Evolutionary conservation across 176 grass and related monocot genomes (phyloP).

Genomic region (Rhynchospora tenuis): DNA sequence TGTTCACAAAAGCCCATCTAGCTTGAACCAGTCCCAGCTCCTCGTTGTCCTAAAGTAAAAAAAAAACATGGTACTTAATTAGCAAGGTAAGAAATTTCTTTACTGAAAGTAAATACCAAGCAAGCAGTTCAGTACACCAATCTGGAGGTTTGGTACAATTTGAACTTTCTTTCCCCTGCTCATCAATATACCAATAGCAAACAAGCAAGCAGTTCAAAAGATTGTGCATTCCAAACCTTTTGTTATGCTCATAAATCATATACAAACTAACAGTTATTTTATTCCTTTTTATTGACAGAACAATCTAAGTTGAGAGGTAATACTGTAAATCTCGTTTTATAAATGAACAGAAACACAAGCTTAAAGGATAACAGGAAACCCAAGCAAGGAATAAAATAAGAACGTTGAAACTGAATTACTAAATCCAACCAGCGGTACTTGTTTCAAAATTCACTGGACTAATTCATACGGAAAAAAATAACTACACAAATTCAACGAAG

Average conservation of each 20-base stretch:
- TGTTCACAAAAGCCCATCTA: slow-evolving; percentile 49
- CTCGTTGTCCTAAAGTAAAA: slow-evolving; percentile 29
- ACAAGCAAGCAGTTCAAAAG: background rate
- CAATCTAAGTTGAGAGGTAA: background rate
- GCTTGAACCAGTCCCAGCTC: slow-evolving; percentile 44
- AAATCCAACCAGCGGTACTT: background rate
- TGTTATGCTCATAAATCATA: background rate
- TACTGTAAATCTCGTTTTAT: background rate
- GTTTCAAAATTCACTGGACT: background rate
- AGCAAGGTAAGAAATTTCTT: background rate
- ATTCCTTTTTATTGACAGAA: background rate
- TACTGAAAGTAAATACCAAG: background rate
- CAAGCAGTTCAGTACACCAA: background rate
- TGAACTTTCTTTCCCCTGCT: background rate
- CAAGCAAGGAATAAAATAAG: background rate
- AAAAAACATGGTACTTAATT: background rate
- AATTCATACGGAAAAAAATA: background rate
- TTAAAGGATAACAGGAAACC: background rate
- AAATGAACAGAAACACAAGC: background rate
- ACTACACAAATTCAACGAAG: background rate
- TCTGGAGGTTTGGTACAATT: background rate
- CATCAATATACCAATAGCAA: no score
- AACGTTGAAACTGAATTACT: background rate
- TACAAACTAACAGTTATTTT: background rate
- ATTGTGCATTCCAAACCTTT: background rate